phyloP scores from a whole-genome alignment of 441 rosid genomes.

The Erodium trifolium region DNA sequence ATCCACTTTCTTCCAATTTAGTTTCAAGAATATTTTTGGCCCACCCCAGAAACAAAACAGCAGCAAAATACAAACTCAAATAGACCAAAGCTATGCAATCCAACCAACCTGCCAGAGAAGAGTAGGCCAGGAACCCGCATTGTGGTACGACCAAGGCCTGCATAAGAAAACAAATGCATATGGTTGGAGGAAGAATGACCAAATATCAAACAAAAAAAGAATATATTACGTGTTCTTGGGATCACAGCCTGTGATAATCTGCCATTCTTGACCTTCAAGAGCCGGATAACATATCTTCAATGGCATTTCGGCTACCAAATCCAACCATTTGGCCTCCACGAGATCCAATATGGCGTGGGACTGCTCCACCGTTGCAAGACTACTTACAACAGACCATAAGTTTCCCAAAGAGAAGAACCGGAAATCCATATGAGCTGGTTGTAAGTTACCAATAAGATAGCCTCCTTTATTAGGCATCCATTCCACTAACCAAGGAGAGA shows the following conservation, averaged over 20 bases:
- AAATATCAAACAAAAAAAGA: not conserved
- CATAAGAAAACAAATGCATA: slow-evolving; percentile 20
- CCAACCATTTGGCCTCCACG: slow-evolving; percentile 76
- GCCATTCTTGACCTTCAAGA: slow-evolving; percentile 90
- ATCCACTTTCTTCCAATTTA: not conserved
- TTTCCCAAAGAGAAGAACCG: slow-evolving; percentile 82
- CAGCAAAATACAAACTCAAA: not conserved
- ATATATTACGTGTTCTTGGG: slow-evolving; percentile 79
- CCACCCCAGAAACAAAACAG: not conserved
- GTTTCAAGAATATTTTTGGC: not conserved
- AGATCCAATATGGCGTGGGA: slow-evolving; percentile 81
- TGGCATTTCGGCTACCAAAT: slow-evolving; percentile 83
- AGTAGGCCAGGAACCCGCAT: slow-evolving; percentile 78
- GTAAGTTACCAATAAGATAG: slow-evolving; percentile 79
- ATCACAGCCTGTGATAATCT: slow-evolving; percentile 79
- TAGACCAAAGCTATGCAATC: not conserved
- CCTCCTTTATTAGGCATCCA: slow-evolving; percentile 92
- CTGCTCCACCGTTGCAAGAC: slow-evolving; percentile 65
- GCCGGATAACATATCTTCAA: slow-evolving; percentile 90
- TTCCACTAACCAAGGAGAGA: slow-evolving; percentile 89
- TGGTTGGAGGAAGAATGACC: not conserved
- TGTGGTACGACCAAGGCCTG: slow-evolving; percentile 84
- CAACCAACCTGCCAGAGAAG: slow-evolving; percentile 68
- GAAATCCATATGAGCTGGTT: slow-evolving; percentile 95
- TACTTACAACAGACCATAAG: slow-evolving; percentile 69